Conservation (phyloP, 768 basidiomycete species). For the Trametes cingulata region DNA sequence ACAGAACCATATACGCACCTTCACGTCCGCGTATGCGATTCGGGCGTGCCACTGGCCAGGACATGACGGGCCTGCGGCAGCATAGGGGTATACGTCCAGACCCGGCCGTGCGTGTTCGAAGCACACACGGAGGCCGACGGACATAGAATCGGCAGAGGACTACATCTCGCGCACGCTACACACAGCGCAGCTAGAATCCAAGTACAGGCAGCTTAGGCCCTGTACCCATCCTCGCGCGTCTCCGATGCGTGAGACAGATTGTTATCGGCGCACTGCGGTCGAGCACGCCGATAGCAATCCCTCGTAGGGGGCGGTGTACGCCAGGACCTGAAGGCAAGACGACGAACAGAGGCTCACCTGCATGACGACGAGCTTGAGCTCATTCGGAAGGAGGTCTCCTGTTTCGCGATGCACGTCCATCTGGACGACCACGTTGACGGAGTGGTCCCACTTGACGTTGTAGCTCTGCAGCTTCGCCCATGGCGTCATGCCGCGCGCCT, state of each 20-base stretch:
- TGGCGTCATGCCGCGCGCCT: constrained; percentile 59
- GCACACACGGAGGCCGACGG: too few relatives aligned
- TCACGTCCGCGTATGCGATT: too few relatives aligned
- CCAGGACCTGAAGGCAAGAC: neutral
- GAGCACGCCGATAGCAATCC: constrained; percentile 7
- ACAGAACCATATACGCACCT: neutral
- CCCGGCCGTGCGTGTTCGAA: too few relatives aligned
- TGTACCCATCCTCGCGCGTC: neutral
- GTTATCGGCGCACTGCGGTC: constrained; percentile 7
- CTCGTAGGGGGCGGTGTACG: neutral
- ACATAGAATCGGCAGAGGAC: too few relatives aligned
- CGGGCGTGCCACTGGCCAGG: too few relatives aligned
- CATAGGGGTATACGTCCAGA: too few relatives aligned
- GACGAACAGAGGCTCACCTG: constrained; percentile 37
- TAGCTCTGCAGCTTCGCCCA: constrained; percentile 66
- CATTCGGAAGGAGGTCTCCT: constrained; percentile 51
- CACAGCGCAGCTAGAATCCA: neutral
- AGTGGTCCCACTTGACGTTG: constrained; percentile 60
- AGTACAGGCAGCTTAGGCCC: neutral
- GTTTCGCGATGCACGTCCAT: constrained; percentile 59
- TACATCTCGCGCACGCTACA: too few relatives aligned
- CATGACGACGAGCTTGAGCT: constrained; percentile 67
- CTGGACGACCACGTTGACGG: constrained; percentile 57
- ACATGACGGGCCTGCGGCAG: too few relatives aligned
- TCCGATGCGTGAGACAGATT: constrained; percentile 2